Percentiles rank a stretch among this genome's conserved stretches.
These are phyloP conservation scores for Cyanidiococcus yangmingshanensis DNA, from an alignment of 23 red algal species.

Conservation along the genomic window DNA sequence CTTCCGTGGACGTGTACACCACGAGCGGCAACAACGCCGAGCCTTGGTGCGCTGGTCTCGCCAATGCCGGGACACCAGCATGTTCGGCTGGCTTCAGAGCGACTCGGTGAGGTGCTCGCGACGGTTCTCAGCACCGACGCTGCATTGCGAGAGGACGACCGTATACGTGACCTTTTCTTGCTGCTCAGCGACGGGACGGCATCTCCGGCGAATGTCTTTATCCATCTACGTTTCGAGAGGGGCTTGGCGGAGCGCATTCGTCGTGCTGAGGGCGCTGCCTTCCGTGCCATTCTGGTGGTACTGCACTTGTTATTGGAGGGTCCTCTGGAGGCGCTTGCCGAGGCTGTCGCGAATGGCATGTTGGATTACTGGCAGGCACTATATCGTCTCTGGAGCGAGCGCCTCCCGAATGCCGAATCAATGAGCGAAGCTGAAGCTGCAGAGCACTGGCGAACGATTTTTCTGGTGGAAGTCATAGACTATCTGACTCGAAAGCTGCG, in stretches of 20 bases:
- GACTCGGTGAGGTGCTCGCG: background rate
- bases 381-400: background rate
- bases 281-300: background rate
- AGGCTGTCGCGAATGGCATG: background rate
- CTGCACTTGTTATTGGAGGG: background rate
- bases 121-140: background rate
- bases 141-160: background rate
- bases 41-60: too few species aligned
- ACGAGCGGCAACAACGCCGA: too few species aligned
- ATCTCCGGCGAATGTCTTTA: background rate
- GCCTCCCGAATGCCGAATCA: background rate
- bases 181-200: background rate
- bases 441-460: background rate
- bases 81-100: too few species aligned
- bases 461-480: background rate
- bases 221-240: background rate
- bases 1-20: too few species aligned
- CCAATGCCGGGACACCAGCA: too few species aligned
- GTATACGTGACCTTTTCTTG: background rate
- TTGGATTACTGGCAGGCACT: background rate
- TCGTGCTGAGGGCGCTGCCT: background rate
- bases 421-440: background rate
- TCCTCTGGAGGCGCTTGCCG: background rate
- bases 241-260: background rate
- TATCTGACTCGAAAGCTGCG: constrained; percentile 10